Evolutionary conservation across 768 basidiomycete species (phyloP).

Genomic region (Neoboletus subvelutipes): DNA sequence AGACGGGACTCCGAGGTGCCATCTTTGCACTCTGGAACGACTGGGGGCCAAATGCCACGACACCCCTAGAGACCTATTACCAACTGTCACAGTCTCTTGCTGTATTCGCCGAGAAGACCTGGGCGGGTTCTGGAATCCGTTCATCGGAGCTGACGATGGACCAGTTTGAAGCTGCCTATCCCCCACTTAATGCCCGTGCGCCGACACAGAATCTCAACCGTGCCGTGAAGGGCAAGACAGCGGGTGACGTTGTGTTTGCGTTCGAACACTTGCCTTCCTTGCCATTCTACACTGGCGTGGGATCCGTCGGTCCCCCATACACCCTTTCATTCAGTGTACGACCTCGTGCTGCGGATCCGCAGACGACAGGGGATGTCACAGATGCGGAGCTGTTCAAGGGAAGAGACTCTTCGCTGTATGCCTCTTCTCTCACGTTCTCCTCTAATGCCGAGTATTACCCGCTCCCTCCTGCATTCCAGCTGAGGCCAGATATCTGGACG

Average conservation of each 20-base stretch:
- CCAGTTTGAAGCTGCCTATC: constrained; percentile 39
- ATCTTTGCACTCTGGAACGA: constrained; percentile 44
- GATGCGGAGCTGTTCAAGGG: constrained; percentile 36
- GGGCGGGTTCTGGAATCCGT: constrained; percentile 42
- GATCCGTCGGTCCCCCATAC: constrained; percentile 45
- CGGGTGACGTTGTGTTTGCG: constrained; percentile 32
- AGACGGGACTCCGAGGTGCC: constrained; percentile 32
- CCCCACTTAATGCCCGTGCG: constrained; percentile 37
- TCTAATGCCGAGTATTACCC: constrained; percentile 39
- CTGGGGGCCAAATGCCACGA: constrained; percentile 48
- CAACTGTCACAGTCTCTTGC: constrained; percentile 42
- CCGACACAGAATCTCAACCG: constrained; percentile 47
- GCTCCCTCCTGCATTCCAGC: constrained; percentile 27
- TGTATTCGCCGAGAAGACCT: constrained; percentile 42
- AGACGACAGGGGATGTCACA: constrained; percentile 12
- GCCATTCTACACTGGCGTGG: constrained; percentile 31
- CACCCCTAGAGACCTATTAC: constrained; percentile 43
- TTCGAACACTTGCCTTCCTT: constrained; percentile 18
- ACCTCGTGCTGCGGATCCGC: constrained; percentile 21
- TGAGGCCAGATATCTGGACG: constrained; percentile 33
- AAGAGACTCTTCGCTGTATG: constrained; percentile 35
- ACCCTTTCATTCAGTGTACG: constrained; percentile 41
- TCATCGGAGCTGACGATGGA: constrained; percentile 32
- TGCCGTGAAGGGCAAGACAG: constrained; percentile 27
- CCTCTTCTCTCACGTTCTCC: constrained; percentile 39